Evolutionary conservation across 495 filamentous ascomycete genomes (phyloP).

Genomic region (Aspergillus sclerotioniger): DNA sequence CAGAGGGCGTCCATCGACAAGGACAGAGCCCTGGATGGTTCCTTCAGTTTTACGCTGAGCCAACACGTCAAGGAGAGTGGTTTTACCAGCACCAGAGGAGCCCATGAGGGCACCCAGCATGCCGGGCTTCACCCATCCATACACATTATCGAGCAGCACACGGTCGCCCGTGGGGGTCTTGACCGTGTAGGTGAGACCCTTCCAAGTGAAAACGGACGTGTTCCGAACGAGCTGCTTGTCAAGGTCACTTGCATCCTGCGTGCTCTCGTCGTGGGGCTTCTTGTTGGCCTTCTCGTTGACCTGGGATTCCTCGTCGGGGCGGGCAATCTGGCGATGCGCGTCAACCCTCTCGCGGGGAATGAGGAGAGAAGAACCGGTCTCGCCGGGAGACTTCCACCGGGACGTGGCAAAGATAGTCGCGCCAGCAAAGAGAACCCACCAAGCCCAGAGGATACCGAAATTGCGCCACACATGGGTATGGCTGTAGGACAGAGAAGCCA

Average conservation of each 20-base stretch:
- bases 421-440: slow-evolving; percentile 42
- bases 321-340: slow-evolving; percentile 17
- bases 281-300: slow-evolving; percentile 22
- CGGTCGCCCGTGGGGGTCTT: slow-evolving; percentile 41
- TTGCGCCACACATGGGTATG: slow-evolving; percentile 49
- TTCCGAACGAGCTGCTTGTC: slow-evolving; percentile 45
- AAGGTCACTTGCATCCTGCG: slow-evolving; percentile 12
- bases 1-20: slow-evolving; percentile 75
- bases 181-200: slow-evolving; percentile 55
- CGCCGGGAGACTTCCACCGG: slow-evolving; percentile 36
- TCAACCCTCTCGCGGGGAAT: slow-evolving; percentile 40
- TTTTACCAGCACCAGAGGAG: slow-evolving; percentile 63
- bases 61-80: slow-evolving; percentile 54
- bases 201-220: slow-evolving; percentile 60
- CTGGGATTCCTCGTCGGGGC: slow-evolving; percentile 36
- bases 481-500: slow-evolving; percentile 49
- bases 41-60: slow-evolving; percentile 78
- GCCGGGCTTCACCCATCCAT: slow-evolving; percentile 90
- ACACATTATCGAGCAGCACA: slow-evolving; percentile 68
- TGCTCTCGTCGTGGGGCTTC: slow-evolving; percentile 11
- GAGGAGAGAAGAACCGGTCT: slow-evolving; percentile 33
- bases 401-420: slow-evolving; percentile 40
- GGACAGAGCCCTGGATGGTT: slow-evolving; percentile 79
- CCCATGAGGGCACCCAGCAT: slow-evolving; percentile 73
- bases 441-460: slow-evolving; percentile 48